Percentiles rank a stretch among this genome's conserved stretches.
phyloP scores from a whole-genome alignment of 306 rosid genomes.

The Morella rubra region DNA sequence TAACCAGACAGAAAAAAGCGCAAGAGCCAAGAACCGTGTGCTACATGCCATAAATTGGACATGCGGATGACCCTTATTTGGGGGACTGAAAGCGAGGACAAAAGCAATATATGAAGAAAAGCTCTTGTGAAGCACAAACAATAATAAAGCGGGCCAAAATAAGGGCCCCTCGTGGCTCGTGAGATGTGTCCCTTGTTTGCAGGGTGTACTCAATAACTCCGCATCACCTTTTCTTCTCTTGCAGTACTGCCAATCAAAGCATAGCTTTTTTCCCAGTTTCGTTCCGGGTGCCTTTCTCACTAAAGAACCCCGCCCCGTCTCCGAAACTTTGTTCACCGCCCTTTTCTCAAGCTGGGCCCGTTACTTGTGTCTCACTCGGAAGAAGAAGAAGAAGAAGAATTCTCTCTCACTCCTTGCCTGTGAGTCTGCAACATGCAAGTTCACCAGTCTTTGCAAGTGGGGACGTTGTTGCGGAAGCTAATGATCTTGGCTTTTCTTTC shows the following conservation, averaged over 20 bases:
- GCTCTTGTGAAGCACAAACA: constrained; percentile 59
- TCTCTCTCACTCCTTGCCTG: neutral
- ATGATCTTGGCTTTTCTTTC: constrained; percentile 41
- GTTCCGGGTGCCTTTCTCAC: neutral
- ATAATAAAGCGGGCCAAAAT: constrained; percentile 27
- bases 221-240: constrained; percentile 38
- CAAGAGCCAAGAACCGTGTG: constrained; percentile 48
- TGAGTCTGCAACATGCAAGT: constrained; percentile 41
- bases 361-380: constrained; percentile 10
- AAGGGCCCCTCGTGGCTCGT: constrained; percentile 40
- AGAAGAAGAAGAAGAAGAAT: neutral
- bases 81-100: constrained; percentile 48
- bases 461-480: constrained; percentile 34
- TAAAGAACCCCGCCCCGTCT: neutral
- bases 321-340: constrained; percentile 19
- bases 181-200: constrained; percentile 67
- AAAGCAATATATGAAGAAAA: constrained; percentile 21
- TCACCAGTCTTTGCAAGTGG: constrained; percentile 22
- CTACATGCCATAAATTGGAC: constrained; percentile 30
- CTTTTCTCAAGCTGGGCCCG: constrained; percentile 13
- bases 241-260: constrained; percentile 45
- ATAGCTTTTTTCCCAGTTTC: constrained; percentile 39
- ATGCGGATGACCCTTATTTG: constrained; percentile 39
- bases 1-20: constrained; percentile 39
- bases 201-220: constrained; percentile 47